Evolutionary conservation across 257 asterid genomes (phyloP).

Genomic region (Nicotiana noctiflora): DNA sequence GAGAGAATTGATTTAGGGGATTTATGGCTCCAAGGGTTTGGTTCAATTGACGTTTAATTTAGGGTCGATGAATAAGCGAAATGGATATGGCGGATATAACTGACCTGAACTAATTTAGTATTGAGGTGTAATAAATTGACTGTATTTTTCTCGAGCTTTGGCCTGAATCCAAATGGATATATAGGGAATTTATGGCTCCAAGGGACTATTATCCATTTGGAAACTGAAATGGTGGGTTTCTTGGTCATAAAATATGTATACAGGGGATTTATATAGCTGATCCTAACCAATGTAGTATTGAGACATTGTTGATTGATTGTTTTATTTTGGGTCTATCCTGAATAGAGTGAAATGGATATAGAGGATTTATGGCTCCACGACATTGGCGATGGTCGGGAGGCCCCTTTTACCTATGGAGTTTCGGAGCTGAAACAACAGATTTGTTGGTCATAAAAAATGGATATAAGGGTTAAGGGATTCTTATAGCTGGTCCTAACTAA

Average conservation of each 20-base stretch:
- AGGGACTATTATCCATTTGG: not conserved
- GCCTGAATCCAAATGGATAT: not conserved
- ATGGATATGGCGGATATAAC: not conserved
- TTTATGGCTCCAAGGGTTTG: not conserved
- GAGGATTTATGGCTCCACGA: not conserved
- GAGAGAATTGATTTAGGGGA: not conserved
- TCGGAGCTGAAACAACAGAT: not conserved
- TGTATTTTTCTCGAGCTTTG: not conserved
- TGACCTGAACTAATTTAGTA: not conserved
- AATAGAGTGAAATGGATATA: not conserved
- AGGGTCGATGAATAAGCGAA: not conserved
- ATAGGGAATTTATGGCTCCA: not conserved
- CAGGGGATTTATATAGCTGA: no score
- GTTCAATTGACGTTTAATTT: not conserved
- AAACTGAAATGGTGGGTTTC: not conserved
- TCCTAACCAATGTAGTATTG: not conserved
- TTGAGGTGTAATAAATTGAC: not conserved
- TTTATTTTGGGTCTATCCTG: not conserved
- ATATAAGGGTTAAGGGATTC: not conserved
- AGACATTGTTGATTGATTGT: not conserved
- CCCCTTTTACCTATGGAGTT: not conserved
- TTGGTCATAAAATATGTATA: no score
- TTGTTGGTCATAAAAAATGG: not conserved
- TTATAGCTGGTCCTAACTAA: not conserved
- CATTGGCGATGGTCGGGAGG: not conserved